Conservation (phyloP, 345 rosid species). For the Balakata baccata region DNA sequence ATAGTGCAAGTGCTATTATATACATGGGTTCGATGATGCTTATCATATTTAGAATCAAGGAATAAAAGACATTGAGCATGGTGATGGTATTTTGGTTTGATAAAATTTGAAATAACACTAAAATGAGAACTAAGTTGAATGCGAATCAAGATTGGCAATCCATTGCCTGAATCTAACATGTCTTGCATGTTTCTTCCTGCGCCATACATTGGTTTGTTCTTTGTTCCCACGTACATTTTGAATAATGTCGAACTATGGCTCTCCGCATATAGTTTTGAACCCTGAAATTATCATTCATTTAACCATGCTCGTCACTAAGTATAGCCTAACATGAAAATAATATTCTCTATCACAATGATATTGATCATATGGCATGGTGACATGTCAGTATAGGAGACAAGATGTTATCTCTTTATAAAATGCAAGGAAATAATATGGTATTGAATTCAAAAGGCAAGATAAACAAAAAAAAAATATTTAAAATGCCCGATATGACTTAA, state of each 20-base stretch:
- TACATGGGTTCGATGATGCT: slow-evolving; percentile 36
- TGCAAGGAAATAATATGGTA: too few species aligned
- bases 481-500: too few species aligned
- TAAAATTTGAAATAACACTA: slow-evolving; percentile 54
- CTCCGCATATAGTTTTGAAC: slow-evolving; percentile 49
- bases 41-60: slow-evolving; percentile 32
- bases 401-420: too few species aligned
- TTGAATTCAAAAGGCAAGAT: too few species aligned
- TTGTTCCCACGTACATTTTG: slow-evolving; percentile 48
- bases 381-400: too few species aligned
- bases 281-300: slow-evolving; percentile 26
- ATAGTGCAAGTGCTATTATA: slow-evolving; percentile 40
- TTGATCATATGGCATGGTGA: too few species aligned
- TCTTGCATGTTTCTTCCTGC: slow-evolving; percentile 82
- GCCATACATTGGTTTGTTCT: slow-evolving; percentile 72
- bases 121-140: slow-evolving; percentile 40
- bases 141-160: slow-evolving; percentile 53
- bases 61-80: slow-evolving; percentile 48
- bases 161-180: slow-evolving; percentile 62
- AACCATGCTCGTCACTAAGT: too few species aligned
- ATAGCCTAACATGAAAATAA: too few species aligned
- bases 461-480: too few species aligned
- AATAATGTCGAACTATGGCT: slow-evolving; percentile 41
- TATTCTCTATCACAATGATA: too few species aligned
- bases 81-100: slow-evolving; percentile 55